phyloP scores from a whole-genome alignment of 1,284 basidiomycete species.

The Ganoderma sp. region DNA sequence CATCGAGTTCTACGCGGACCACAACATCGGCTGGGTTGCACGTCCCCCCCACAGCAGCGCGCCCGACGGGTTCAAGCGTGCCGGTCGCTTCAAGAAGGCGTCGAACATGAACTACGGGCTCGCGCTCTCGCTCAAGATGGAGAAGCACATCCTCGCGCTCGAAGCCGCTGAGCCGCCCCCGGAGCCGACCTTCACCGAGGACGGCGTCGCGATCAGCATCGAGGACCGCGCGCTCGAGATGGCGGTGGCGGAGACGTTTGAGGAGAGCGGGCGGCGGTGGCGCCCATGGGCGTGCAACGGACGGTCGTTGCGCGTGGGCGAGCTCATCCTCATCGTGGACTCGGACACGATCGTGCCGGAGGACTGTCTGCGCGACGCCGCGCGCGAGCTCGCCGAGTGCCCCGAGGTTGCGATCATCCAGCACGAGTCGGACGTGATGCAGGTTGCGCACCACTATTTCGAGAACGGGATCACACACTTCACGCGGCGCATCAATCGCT shows the following conservation, averaged over 20 bases:
- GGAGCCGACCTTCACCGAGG: conserved; percentile 50
- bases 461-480: conserved; percentile 88
- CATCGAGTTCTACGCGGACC: conserved; percentile 56
- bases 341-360: conserved; percentile 87
- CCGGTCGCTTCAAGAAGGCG: conserved; percentile 67
- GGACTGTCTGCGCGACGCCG: conserved; percentile 87
- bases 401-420: conserved; percentile 86
- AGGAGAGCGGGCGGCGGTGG: conserved; percentile 59
- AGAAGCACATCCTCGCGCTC: conserved; percentile 53
- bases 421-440: conserved; percentile 86
- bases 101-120: conserved; percentile 66
- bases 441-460: conserved; percentile 86
- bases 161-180: conserved; percentile 45
- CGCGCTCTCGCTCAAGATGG: conserved; percentile 55
- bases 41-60: conserved; percentile 53
- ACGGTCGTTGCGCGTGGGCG: conserved; percentile 66
- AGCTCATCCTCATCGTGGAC: conserved; percentile 75
- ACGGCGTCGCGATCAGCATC: conserved; percentile 57
- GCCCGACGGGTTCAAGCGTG: conserved; percentile 55
- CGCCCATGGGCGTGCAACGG: conserved; percentile 72
- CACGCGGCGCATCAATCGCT: conserved; percentile 78
- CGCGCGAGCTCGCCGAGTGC: conserved; percentile 76
- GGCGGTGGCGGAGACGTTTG: conserved; percentile 70
- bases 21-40: conserved; percentile 62
- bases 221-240: conserved; percentile 69